Evolutionary conservation across 345 rosid genomes (phyloP), one percentile per base, ranked within the genome.

Genomic region (Rhodamnia argentea): DNA sequence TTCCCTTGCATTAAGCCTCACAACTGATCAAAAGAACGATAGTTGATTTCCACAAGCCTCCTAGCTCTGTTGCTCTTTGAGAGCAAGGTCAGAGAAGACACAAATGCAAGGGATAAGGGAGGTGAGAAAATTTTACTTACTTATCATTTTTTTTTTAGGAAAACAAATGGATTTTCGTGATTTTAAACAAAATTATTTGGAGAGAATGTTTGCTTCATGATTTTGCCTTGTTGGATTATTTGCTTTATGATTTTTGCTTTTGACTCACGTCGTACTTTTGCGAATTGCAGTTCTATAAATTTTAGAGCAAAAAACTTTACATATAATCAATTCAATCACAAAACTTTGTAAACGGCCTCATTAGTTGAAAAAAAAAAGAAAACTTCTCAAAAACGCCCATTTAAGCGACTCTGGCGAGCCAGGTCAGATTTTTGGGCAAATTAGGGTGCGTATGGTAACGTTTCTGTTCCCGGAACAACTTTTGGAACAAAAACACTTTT

Each of bases 341-440:
- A 56, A 56, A 56, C 26, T 56, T 56, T 56, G 22, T 56, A 7
- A 22, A 56, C 12, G 26, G 4, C 12, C n/a, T 4, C n/a, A 8
- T 56, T 23, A 56, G 5, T 56, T 47, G 1, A 5, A 6, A 47
- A 47, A 47, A 47, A 47, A 56, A 26, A 23, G 3, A 56, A 56
- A 23, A 24, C 13, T 23, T 57, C 60, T 57, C 2, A 4, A 24
- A 57, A 57, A 10, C 13, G 1, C 4, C n/a, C 6, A 24, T 57
- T 4, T 24, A 4, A 24, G 60, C 10, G n/a, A 24, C n/a, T 1
- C 13, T 3, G 1, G 5, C 4, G 2, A 23, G n/a, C 1, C 60
- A 57, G 11, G 0, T 10, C 13, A 57, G 4, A 23, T 24, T 57
- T 24, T 24, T 4, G 13, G n/a, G 0, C n/a, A 57, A 57, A 57